These are phyloP conservation scores for Xylaria grammica DNA, from an alignment of 495 filamentous ascomycete genomes.

Conservation along the genomic window DNA sequence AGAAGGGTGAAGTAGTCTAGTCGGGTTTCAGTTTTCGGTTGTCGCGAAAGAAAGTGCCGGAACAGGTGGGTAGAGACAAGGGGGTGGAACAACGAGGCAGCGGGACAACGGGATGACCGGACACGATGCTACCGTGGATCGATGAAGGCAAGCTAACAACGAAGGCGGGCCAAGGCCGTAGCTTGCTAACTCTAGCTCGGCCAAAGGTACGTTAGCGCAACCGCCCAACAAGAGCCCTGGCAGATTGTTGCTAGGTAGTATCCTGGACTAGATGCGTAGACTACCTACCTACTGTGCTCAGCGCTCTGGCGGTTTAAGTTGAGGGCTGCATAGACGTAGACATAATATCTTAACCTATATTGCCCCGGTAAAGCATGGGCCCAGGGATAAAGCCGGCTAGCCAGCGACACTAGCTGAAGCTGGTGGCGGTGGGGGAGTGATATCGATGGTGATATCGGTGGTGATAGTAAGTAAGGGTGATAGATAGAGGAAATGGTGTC, in stretches of 20 bases:
- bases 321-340: not conserved
- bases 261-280: not conserved
- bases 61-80: conserved; percentile 1
- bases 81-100: not conserved
- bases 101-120: not conserved
- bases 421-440: not conserved
- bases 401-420: too few relatives aligned
- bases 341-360: not conserved
- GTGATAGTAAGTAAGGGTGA: not conserved
- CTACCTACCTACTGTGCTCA: too few relatives aligned
- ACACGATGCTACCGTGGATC: conserved; percentile 8
- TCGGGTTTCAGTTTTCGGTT: not conserved
- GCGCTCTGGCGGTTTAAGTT: not conserved
- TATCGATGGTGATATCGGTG: not conserved
- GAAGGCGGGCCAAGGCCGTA: too few relatives aligned
- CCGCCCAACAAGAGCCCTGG: conserved; percentile 4
- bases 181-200: not conserved
- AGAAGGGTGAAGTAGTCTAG: not conserved
- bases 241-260: not conserved
- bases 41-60: not conserved
- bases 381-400: not conserved
- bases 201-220: conserved; percentile 16
- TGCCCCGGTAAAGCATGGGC: not conserved
- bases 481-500: not conserved
- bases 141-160: conserved; percentile 2